phyloP scores from a whole-genome alignment of 345 rosid species.

The Capsella bursapastoris region DNA sequence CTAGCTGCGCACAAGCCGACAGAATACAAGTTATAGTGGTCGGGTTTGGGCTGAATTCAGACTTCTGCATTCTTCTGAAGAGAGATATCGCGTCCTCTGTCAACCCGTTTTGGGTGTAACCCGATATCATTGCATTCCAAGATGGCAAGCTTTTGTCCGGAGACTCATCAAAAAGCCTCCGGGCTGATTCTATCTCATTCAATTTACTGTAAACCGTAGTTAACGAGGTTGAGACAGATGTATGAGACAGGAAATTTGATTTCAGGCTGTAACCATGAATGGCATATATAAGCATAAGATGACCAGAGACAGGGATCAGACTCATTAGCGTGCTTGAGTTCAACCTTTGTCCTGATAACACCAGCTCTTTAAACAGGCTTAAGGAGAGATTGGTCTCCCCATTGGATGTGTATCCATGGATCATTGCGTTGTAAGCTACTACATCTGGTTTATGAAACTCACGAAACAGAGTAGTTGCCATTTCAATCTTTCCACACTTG shows the following conservation, averaged over 20 bases:
- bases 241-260: slow-evolving; percentile 51
- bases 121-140: slow-evolving; percentile 90
- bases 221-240: slow-evolving; percentile 66
- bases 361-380: slow-evolving; percentile 56
- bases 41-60: slow-evolving; percentile 60
- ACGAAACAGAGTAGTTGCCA: slow-evolving; percentile 53
- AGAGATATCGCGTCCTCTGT: slow-evolving; percentile 70
- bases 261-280: slow-evolving; percentile 66
- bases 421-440: slow-evolving; percentile 80
- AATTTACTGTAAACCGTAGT: slow-evolving; percentile 65
- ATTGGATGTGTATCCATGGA: slow-evolving; percentile 67
- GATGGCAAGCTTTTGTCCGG: slow-evolving; percentile 66
- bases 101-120: slow-evolving; percentile 78
- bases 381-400: slow-evolving; percentile 57
- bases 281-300: slow-evolving; percentile 53
- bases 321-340: slow-evolving; percentile 71
- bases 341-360: slow-evolving; percentile 53
- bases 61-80: slow-evolving; percentile 66
- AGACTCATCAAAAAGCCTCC: slow-evolving; percentile 60
- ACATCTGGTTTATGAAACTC: slow-evolving; percentile 62
- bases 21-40: slow-evolving; percentile 71
- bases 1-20: slow-evolving; percentile 83
- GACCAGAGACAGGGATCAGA: slow-evolving; percentile 70
- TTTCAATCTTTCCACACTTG: slow-evolving; percentile 57
- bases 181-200: slow-evolving; percentile 65